Percentiles rank a stretch among this genome's conserved stretches.
phyloP scores from a whole-genome alignment of 176 grass and related monocot species.

The Tillandsia leiboldiana region DNA sequence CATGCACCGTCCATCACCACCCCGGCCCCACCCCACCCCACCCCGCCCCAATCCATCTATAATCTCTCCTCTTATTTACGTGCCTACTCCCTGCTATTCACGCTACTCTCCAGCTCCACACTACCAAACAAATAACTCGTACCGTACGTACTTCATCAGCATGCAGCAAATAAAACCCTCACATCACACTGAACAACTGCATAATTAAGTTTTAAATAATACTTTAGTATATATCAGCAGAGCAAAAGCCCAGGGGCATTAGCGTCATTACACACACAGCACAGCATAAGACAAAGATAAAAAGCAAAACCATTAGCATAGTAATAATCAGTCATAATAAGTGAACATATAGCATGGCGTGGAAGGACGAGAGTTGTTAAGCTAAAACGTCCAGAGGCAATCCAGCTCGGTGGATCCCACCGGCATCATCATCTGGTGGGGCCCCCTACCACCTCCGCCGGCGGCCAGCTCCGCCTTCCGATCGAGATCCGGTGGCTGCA shows the following conservation, averaged over 20 bases:
- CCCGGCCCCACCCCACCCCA: neutral
- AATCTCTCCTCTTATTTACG: too few species aligned
- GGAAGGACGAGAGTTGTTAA: neutral
- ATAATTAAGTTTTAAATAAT: too few species aligned
- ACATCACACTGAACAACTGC: too few species aligned
- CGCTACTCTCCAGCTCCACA: too few species aligned
- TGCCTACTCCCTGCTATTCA: too few species aligned
- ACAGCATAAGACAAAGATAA: neutral
- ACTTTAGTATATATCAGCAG: neutral
- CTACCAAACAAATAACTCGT: too few species aligned
- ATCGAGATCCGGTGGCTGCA: neutral
- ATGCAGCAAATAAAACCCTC: too few species aligned
- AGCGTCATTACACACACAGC: neutral
- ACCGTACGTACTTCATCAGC: too few species aligned
- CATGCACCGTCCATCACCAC: neutral
- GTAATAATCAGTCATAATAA: neutral
- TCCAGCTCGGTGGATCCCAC: constrained; percentile 4
- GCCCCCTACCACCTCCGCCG: neutral
- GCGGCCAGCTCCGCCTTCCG: neutral
- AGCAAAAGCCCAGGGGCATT: neutral
- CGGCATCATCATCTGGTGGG: neutral
- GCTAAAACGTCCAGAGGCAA: neutral
- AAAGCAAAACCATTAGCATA: neutral
- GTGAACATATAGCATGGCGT: neutral
- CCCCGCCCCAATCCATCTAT: too few species aligned